A percentile compares a stretch with the other conserved stretches of the same genome.
Evolutionary conservation across 768 basidiomycete species (phyloP).

Genomic region (Inosperma sp.): DNA sequence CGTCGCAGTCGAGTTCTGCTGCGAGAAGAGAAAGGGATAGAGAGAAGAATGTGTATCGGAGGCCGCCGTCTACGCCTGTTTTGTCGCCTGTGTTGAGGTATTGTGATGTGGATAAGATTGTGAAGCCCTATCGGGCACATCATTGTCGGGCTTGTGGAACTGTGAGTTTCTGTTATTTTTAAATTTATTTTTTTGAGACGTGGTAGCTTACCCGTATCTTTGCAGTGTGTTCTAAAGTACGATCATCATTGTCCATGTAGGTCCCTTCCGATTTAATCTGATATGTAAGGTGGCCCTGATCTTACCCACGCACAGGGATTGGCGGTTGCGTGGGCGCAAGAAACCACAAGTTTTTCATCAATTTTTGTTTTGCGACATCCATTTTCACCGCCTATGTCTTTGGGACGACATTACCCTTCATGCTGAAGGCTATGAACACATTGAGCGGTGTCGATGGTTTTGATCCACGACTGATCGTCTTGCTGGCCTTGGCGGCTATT

Average conservation of each 20-base stretch:
- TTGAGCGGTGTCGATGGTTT: not conserved
- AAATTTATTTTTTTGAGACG: not conserved
- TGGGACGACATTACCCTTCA: conserved; percentile 53
- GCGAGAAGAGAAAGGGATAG: conserved; percentile 8
- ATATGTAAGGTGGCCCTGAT: not conserved
- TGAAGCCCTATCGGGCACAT: conserved; percentile 73
- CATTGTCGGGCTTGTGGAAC: conserved; percentile 84
- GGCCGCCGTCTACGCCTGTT: conserved; percentile 37
- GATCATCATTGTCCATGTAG: conserved; percentile 90
- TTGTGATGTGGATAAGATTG: conserved; percentile 55
- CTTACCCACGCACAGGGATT: conserved; percentile 55
- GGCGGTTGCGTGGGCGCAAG: conserved; percentile 92
- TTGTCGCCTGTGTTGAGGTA: conserved; percentile 64
- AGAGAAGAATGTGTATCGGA: conserved; percentile 26
- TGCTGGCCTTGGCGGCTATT: too few relatives aligned
- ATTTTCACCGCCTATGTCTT: conserved; percentile 63
- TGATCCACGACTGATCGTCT: conserved; percentile 14
- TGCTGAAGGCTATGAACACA: conserved; percentile 31
- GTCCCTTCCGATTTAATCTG: conserved; percentile 21
- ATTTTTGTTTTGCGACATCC: conserved; percentile 63
- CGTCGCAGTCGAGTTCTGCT: not conserved
- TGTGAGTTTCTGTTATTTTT: conserved; percentile 38
- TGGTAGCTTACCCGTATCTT: not conserved
- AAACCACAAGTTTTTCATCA: conserved; percentile 92
- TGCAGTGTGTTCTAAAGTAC: conserved; percentile 73